Evolutionary conservation across 2,329 filamentous ascomycete species (phyloP).

Genomic region (Ilyonectria mors-panacis): DNA sequence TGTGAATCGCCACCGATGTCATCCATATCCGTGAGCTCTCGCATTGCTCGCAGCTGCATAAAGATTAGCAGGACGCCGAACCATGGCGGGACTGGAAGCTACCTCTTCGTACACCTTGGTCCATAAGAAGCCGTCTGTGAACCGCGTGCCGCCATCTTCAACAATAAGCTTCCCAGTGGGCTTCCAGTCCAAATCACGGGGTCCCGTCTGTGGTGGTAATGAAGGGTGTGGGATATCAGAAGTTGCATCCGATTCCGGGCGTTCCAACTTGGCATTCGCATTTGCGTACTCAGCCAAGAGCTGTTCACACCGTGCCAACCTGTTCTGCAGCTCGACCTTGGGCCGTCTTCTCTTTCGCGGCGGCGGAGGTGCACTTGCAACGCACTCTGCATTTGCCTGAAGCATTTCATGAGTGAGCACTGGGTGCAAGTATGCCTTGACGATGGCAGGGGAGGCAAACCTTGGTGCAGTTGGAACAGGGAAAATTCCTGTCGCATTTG

Average conservation of each 20-base stretch:
- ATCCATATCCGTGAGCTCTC: neutral
- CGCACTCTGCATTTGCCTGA: constrained; percentile 6
- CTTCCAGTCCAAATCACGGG: neutral
- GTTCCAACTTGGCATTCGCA: neutral
- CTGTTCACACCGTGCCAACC: constrained; percentile 18
- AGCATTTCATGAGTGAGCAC: neutral
- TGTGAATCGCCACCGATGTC: neutral
- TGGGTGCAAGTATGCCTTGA: neutral
- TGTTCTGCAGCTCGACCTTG: constrained; percentile 14
- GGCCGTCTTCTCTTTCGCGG: neutral
- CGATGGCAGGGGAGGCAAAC: constrained; percentile 1
- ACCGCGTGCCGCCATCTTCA: neutral
- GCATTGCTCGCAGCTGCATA: neutral
- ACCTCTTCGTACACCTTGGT: neutral
- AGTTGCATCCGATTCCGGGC: neutral
- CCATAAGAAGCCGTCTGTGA: neutral
- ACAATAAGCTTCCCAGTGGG: neutral
- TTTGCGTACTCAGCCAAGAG: constrained; percentile 4
- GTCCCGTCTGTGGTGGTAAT: neutral
- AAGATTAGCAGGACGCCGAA: neutral
- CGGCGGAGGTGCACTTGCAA: constrained; percentile 10
- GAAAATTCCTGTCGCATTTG: constrained; percentile 22
- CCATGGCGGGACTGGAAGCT: neutral
- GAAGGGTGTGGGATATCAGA: too few species aligned
- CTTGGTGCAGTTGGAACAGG: constrained; percentile 21